Conservation (phyloP, 2,329 filamentous ascomycete genomes). For the Microcyclospora pomicola region DNA sequence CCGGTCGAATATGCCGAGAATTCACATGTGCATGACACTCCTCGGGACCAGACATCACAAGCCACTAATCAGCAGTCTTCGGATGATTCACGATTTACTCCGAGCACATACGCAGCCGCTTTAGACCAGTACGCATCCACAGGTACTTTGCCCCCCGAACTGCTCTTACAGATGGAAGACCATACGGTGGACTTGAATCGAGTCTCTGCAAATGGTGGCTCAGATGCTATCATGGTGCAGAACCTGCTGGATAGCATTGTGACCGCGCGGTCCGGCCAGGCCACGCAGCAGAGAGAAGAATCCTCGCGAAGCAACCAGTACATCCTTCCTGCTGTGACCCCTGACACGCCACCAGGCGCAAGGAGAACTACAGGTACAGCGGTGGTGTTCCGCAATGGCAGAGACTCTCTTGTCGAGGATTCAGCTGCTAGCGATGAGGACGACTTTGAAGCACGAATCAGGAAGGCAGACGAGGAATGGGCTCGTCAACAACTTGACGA, state of each 20-base stretch:
- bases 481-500: conserved; percentile 17
- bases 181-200: conserved; percentile 20
- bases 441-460: conserved; percentile 18
- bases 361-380: conserved; percentile 17
- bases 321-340: conserved; percentile 18
- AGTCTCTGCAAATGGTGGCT: conserved; percentile 20
- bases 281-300: conserved; percentile 5
- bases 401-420: no score
- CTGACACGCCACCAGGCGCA: conserved; percentile 19
- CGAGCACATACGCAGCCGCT: conserved; percentile 8
- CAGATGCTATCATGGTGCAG: conserved; percentile 22
- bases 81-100: neutral
- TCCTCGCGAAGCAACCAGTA: conserved; percentile 2
- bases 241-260: conserved; percentile 22
- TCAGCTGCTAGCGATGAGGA: conserved; percentile 9
- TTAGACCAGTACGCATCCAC: conserved; percentile 19
- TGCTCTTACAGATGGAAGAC: conserved; percentile 20
- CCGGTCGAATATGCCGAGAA: conserved; percentile 2
- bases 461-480: conserved; percentile 21
- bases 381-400: conserved; percentile 13
- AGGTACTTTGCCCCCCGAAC: conserved; percentile 19
- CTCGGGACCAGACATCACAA: conserved; percentile 16
- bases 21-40: conserved; percentile 14
- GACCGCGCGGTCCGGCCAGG: conserved; percentile 4
- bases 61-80: conserved; percentile 5